phyloP scores from a whole-genome alignment of 148 eudicot genomes.

The Camellia sinensis region DNA sequence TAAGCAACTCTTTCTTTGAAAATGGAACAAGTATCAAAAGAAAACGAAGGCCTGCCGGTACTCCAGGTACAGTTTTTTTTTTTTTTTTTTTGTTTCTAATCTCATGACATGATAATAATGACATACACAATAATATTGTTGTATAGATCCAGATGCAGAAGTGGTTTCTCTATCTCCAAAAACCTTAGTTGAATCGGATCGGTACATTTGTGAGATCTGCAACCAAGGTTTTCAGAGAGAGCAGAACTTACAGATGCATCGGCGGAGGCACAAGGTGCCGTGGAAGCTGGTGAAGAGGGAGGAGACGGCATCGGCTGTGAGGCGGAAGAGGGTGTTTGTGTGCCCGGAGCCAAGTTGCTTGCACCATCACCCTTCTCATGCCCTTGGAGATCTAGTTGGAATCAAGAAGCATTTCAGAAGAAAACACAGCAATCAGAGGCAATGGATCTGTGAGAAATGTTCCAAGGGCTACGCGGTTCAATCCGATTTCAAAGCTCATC shows the following conservation, averaged over 20 bases:
- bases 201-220: conserved; percentile 95
- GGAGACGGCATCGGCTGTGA: conserved; percentile 34
- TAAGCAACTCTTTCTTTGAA: conserved; percentile 24
- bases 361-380: conserved; percentile 90
- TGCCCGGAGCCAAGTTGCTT: conserved; percentile 89
- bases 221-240: conserved; percentile 92
- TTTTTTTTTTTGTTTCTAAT: too few species aligned
- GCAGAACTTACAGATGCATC: conserved; percentile 91
- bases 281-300: conserved; percentile 87
- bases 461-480: conserved; percentile 85
- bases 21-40: conserved; percentile 39
- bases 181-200: conserved; percentile 76
- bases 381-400: conserved; percentile 87
- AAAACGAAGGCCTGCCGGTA: conserved; percentile 73
- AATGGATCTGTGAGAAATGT: conserved; percentile 79
- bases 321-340: conserved; percentile 68
- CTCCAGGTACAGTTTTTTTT: conserved; percentile 46
- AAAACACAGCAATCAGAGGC: conserved; percentile 80
- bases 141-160: conserved; percentile 89
- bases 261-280: conserved; percentile 86
- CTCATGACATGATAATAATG: neutral
- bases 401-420: conserved; percentile 87
- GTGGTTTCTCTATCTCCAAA: conserved; percentile 83
- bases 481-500: conserved; percentile 88
- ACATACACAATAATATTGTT: neutral